Evolutionary conservation across 176 grass and related monocot species (phyloP), one percentile per base, ranked within the genome.

Genomic region (Rhynchospora pubera): DNA sequence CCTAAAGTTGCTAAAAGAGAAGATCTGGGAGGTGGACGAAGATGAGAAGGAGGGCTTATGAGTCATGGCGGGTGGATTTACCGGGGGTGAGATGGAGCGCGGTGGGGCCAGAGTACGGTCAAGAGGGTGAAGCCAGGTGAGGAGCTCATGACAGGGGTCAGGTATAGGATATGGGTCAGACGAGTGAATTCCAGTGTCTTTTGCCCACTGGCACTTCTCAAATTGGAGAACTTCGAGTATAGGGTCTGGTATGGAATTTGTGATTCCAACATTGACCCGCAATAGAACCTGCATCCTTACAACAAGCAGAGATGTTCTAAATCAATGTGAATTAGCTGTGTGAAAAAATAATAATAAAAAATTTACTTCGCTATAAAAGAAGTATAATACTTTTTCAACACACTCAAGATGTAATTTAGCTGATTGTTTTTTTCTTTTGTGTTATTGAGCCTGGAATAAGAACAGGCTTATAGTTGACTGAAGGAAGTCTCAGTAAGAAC

Each of bases 271-370:
- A 90, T 91, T 99, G 50, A 95, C 91, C 88, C 86, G 85, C 89
- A 95, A 89, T 89, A 95, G 85, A 95, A 99, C 93, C 96, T 99
- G 96, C 91, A 95, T 88, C 84, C 89, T 95, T 99, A 79, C 92
- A 94, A 89, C 78, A 83, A 75, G 93, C 50, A 86, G 59, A 57
- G 86, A 14, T 51, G 42, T 80, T 85, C 48, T 65, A 85, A 58
- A 89, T 92, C 88, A 85, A 87, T 74, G 84, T 79, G 23, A 47
- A 43, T 79, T 77, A 87, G 79, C 77, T 81, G 78, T 22, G 22
- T 62, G 4, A 3, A 7, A 77, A 44, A 80, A 81, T 71, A 50
- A 77, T 16, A 72, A 11, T 80, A 62, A 32, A 83, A 79, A 77
- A 6, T 78, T 24, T 70, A 2, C 11, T 83, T 81, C 19, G 12